Evolutionary conservation across 2,329 filamentous ascomycete species (phyloP).

Genomic region (Fusarium bulbicola): DNA sequence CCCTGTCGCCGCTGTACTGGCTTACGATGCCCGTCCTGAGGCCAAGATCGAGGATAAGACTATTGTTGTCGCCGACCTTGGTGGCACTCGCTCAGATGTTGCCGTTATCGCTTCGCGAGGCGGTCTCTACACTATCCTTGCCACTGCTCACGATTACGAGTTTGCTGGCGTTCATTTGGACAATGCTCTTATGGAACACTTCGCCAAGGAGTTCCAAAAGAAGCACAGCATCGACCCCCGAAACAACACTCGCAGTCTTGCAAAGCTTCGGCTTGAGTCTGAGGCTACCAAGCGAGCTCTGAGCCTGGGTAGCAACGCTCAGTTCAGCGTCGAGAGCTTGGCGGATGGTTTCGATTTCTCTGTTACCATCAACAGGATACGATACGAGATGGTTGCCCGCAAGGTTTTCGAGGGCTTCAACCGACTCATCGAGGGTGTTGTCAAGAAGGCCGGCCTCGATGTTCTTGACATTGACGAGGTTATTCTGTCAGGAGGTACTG

Average conservation of each 20-base stretch:
- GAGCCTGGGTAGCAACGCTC: conserved; percentile 86
- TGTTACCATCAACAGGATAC: conserved; percentile 88
- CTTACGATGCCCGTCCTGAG: conserved; percentile 88
- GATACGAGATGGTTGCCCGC: conserved; percentile 88
- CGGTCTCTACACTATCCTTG: conserved; percentile 95
- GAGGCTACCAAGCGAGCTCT: conserved; percentile 93
- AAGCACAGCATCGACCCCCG: conserved; percentile 92
- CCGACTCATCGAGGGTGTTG: conserved; percentile 80
- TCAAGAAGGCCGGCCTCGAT: conserved; percentile 93
- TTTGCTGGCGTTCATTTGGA: conserved; percentile 87
- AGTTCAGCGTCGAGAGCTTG: conserved; percentile 92
- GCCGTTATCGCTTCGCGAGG: conserved; percentile 90
- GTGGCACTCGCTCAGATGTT: conserved; percentile 91
- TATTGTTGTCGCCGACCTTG: conserved; percentile 90
- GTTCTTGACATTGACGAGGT: conserved; percentile 94
- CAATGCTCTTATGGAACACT: conserved; percentile 92
- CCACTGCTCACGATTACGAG: conserved; percentile 95
- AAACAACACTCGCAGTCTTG: conserved; percentile 80
- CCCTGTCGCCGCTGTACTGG: conserved; percentile 86
- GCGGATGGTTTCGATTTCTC: conserved; percentile 90
- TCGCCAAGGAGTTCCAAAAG: conserved; percentile 98
- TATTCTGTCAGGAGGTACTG: conserved; percentile 89
- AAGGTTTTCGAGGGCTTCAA: conserved; percentile 92
- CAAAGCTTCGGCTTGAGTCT: conserved; percentile 91
- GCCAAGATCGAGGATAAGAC: conserved; percentile 83